Percentiles rank a stretch among this genome's conserved stretches.
Evolutionary conservation across 2,329 filamentous ascomycete genomes (phyloP).

Genomic region (Xylariaceae sp.): DNA sequence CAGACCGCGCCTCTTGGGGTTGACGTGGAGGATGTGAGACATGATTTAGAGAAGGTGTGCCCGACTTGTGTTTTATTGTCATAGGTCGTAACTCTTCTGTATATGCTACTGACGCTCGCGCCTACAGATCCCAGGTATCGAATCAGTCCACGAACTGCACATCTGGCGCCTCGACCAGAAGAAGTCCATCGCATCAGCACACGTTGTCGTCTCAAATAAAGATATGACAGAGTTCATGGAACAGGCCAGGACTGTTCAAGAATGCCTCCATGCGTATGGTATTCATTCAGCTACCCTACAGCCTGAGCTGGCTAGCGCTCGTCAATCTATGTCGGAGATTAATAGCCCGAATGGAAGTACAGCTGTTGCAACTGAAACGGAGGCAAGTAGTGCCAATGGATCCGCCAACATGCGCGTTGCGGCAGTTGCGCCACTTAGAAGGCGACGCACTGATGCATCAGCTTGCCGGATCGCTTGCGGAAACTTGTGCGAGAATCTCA

Average conservation of each 20-base stretch:
- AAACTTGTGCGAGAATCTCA: conserved; percentile 30
- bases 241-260: conserved; percentile 59
- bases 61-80: not conserved
- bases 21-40: conserved; percentile 59
- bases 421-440: conserved; percentile 28
- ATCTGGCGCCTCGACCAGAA: conserved; percentile 72
- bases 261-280: conserved; percentile 71
- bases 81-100: not conserved
- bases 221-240: conserved; percentile 57
- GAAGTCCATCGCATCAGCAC: conserved; percentile 67
- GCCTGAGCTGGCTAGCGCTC: conserved; percentile 48
- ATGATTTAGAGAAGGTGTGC: conserved; percentile 63
- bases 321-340: conserved; percentile 1
- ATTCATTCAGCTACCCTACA: conserved; percentile 71
- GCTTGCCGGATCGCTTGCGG: conserved; percentile 33
- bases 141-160: conserved; percentile 69
- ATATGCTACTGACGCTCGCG: conserved; percentile 14
- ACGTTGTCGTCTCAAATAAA: conserved; percentile 61
- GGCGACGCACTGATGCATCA: conserved; percentile 23
- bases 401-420: conserved; percentile 3
- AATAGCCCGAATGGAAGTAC: not conserved
- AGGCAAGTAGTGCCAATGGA: not conserved
- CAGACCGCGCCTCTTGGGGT: conserved; percentile 63
- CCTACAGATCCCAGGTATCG: conserved; percentile 59
- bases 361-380: conserved; percentile 5